Evolutionary conservation across 2,329 filamentous ascomycete genomes (phyloP).

Genomic region (Pseudocercospora eumusae): DNA sequence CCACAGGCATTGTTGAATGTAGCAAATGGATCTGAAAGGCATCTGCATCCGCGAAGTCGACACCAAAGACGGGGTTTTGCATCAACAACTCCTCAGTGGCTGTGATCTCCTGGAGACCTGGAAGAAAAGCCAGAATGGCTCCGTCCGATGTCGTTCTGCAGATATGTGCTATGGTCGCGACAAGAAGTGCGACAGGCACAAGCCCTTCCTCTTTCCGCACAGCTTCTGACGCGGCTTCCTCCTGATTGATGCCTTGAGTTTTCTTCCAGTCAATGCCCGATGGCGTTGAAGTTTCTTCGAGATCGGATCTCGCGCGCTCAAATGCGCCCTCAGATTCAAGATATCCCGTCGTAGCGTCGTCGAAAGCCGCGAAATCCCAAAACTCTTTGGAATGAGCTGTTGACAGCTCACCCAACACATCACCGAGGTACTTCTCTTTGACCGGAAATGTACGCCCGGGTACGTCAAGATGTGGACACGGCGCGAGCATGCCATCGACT

Average conservation of each 20-base stretch:
- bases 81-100: constrained; percentile 37
- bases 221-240: constrained; percentile 33
- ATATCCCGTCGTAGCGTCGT: constrained; percentile 25
- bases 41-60: constrained; percentile 46
- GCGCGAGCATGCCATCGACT: constrained; percentile 35
- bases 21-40: constrained; percentile 50
- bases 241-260: constrained; percentile 23
- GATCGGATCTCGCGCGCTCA: constrained; percentile 20
- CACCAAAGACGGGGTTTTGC: constrained; percentile 34
- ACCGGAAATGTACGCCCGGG: constrained; percentile 50
- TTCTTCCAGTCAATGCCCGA: constrained; percentile 46
- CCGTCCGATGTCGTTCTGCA: constrained; percentile 46
- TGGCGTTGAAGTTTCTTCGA: constrained; percentile 18
- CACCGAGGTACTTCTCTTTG: constrained; percentile 46
- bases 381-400: constrained; percentile 30
- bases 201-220: constrained; percentile 43
- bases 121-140: constrained; percentile 53
- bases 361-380: constrained; percentile 11
- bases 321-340: constrained; percentile 29
- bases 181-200: constrained; percentile 48
- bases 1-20: constrained; percentile 49
- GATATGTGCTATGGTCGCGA: constrained; percentile 51
- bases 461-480: constrained; percentile 47
- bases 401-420: constrained; percentile 41
- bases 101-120: constrained; percentile 47